A percentile compares a stretch with the other conserved stretches of the same genome.
Evolutionary conservation across 495 filamentous ascomycete species (phyloP).

Genomic region (Penicillium cinerascens): DNA sequence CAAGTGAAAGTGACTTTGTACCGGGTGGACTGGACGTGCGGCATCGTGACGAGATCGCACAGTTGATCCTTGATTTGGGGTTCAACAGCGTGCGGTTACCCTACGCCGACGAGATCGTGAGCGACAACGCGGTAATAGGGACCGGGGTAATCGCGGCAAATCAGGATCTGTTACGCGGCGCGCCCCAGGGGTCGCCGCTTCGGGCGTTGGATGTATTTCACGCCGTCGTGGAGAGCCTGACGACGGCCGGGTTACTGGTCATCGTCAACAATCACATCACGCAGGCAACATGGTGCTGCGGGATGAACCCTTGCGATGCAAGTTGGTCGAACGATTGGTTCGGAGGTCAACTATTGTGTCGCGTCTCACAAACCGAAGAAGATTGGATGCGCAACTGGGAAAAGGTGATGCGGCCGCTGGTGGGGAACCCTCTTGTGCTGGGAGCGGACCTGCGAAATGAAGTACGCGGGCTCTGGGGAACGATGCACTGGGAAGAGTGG

Average conservation of each 20-base stretch:
- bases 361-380: slow-evolving; percentile 52
- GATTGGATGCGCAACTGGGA: slow-evolving; percentile 60
- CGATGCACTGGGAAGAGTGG: slow-evolving; percentile 57
- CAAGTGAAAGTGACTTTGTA: slow-evolving; percentile 57
- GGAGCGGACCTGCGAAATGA: slow-evolving; percentile 60
- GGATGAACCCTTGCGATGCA: slow-evolving; percentile 56
- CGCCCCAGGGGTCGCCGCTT: background rate
- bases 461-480: slow-evolving; percentile 59
- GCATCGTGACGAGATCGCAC: slow-evolving; percentile 53
- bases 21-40: slow-evolving; percentile 55
- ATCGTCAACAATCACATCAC: slow-evolving; percentile 64
- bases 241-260: slow-evolving; percentile 53
- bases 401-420: slow-evolving; percentile 50
- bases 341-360: slow-evolving; percentile 41
- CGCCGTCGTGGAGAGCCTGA: slow-evolving; percentile 51
- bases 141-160: slow-evolving; percentile 49
- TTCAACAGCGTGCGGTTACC: slow-evolving; percentile 65
- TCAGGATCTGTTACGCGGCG: slow-evolving; percentile 44
- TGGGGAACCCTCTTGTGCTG: slow-evolving; percentile 51
- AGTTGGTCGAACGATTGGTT: slow-evolving; percentile 57
- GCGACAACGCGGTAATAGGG: slow-evolving; percentile 46
- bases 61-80: slow-evolving; percentile 48
- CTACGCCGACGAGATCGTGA: slow-evolving; percentile 60
- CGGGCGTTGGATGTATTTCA: slow-evolving; percentile 52
- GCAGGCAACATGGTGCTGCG: slow-evolving; percentile 58